These are phyloP conservation scores for Chaetomidium leptoderma DNA, from an alignment of 495 filamentous ascomycete species.

Conservation along the genomic window DNA sequence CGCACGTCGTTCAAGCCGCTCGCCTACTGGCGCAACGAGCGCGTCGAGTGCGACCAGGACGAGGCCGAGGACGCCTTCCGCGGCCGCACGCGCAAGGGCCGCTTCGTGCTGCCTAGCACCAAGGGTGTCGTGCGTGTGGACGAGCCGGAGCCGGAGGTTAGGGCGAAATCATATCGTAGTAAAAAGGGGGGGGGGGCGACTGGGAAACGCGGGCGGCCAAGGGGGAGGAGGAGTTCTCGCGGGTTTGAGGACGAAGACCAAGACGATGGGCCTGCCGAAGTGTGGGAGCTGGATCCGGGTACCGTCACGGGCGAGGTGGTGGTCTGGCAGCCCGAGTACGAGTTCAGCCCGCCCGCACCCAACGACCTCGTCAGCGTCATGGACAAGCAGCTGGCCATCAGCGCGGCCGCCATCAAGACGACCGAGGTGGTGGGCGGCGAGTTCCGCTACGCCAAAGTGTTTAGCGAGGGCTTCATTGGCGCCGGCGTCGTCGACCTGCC, in stretches of 20 bases:
- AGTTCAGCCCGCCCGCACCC: conserved; percentile 35
- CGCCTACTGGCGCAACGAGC: conserved; percentile 84
- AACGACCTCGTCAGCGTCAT: conserved; percentile 47
- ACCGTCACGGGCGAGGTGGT: conserved; percentile 43
- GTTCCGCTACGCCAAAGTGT: conserved; percentile 83
- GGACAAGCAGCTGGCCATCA: conserved; percentile 69
- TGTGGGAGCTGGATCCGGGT: conserved; percentile 49
- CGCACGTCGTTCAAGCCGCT: conserved; percentile 64
- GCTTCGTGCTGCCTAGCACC: conserved; percentile 60
- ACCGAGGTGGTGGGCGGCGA: conserved; percentile 69
- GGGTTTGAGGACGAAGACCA: conserved; percentile 33
- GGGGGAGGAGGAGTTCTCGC: conserved; percentile 12
- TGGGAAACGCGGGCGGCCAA: conserved; percentile 11
- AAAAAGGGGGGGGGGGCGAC: neutral
- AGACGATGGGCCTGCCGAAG: conserved; percentile 47
- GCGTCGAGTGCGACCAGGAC: conserved; percentile 60
- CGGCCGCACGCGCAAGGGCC: conserved; percentile 16
- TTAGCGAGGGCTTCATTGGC: conserved; percentile 78
- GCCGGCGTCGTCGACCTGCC: conserved; percentile 85
- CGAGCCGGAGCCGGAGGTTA: conserved; percentile 42
- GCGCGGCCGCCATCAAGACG: conserved; percentile 68
- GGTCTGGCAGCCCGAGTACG: conserved; percentile 46
- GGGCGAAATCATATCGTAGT: neutral
- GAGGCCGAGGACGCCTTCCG: conserved; percentile 40
- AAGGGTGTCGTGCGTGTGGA: conserved; percentile 73